Conservation (phyloP, 495 filamentous ascomycete species). For the Evernia prunastri region DNA sequence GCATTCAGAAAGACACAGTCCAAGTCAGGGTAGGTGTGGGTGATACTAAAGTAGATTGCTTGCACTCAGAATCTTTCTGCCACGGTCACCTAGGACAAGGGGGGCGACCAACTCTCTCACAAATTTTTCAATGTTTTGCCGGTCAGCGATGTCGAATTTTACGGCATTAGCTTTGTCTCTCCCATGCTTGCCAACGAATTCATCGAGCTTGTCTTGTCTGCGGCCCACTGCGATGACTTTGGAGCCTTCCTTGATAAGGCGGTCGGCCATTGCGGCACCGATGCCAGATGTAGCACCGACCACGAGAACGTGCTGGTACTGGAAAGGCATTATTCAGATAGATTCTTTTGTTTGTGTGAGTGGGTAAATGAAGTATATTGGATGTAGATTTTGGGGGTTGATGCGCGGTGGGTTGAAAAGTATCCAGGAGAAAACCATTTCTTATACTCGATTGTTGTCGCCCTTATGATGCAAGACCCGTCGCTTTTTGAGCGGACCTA, state of each 20-base stretch:
- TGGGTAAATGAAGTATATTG: not conserved
- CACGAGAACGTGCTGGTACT: constrained; percentile 61
- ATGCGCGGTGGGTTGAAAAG: not conserved
- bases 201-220: constrained; percentile 56
- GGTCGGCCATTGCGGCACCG: constrained; percentile 55
- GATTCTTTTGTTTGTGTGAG: not conserved
- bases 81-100: not conserved
- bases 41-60: constrained; percentile 38
- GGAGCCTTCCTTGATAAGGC: constrained; percentile 53
- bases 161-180: constrained; percentile 44
- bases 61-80: not conserved
- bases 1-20: constrained; percentile 37
- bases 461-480: not conserved
- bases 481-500: not conserved
- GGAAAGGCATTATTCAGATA: constrained; percentile 43
- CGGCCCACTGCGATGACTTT: constrained; percentile 58
- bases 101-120: constrained; percentile 37
- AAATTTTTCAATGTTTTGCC: constrained; percentile 50
- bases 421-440: not conserved
- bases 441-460: not conserved
- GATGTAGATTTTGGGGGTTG: not conserved
- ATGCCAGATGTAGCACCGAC: constrained; percentile 69
- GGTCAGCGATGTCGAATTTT: constrained; percentile 56
- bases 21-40: constrained; percentile 45
- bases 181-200: constrained; percentile 52